Evolutionary conservation across 495 filamentous ascomycete species (phyloP).

Genomic region (Penicilliopsis zonata): DNA sequence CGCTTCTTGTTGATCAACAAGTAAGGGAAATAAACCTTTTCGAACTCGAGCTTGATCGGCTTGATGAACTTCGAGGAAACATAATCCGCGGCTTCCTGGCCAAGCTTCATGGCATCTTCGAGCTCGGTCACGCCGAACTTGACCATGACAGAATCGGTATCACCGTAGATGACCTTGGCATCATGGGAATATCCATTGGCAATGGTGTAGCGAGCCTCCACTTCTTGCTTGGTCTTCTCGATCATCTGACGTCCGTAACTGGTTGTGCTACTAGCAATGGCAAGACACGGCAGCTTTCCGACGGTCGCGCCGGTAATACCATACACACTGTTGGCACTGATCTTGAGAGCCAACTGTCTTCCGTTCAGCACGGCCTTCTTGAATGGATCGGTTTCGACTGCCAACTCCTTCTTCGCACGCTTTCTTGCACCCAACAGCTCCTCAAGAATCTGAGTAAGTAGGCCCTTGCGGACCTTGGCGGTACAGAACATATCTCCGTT

Average conservation of each 20-base stretch:
- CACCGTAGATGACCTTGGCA: constrained; percentile 94
- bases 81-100: constrained; percentile 73
- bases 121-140: constrained; percentile 88
- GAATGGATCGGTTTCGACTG: constrained; percentile 85
- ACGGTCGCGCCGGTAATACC: constrained; percentile 93
- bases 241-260: constrained; percentile 98
- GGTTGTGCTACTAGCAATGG: constrained; percentile 92
- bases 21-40: constrained; percentile 98
- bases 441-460: constrained; percentile 90
- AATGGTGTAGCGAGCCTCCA: constrained; percentile 78
- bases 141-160: constrained; percentile 99
- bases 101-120: constrained; percentile 82
- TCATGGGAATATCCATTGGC: constrained; percentile 91
- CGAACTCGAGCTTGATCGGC: constrained; percentile 98
- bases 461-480: constrained; percentile 75
- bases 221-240: constrained; percentile 87
- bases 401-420: constrained; percentile 82
- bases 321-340: constrained; percentile 97
- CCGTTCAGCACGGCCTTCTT: constrained; percentile 97
- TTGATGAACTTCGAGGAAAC: constrained; percentile 88
- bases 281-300: constrained; percentile 89
- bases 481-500: constrained; percentile 92
- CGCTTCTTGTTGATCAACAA: constrained; percentile 99
- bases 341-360: constrained; percentile 89
- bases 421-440: constrained; percentile 84